These are phyloP conservation scores for Mycena galopus DNA, from an alignment of 768 basidiomycete genomes.

Conservation along the genomic window DNA sequence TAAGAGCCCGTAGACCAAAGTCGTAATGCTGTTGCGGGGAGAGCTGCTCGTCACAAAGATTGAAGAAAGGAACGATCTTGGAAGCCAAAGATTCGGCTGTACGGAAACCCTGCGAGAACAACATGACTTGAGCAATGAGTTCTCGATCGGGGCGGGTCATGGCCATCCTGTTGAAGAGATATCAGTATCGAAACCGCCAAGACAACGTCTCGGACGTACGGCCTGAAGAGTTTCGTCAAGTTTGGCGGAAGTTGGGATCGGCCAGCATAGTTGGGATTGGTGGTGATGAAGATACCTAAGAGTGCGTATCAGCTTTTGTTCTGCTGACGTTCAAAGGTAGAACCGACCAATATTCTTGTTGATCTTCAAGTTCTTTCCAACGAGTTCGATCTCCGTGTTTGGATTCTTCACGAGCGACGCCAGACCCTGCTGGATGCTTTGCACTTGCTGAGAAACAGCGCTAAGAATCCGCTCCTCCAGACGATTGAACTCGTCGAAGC, in stretches of 20 bases:
- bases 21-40: conserved; percentile 99
- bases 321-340: background rate
- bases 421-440: conserved; percentile 97
- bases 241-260: conserved; percentile 92
- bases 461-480: conserved; percentile 97
- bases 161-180: conserved; percentile 78
- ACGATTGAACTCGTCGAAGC: conserved; percentile 98
- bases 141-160: conserved; percentile 99
- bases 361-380: conserved; percentile 93
- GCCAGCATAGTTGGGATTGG: conserved; percentile 98
- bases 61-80: conserved; percentile 99
- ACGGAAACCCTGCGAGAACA: conserved; percentile 99
- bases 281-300: conserved; percentile 96
- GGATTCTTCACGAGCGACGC: conserved; percentile 87
- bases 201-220: conserved; percentile 63
- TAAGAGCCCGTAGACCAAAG: conserved; percentile 97
- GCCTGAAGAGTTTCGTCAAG: conserved; percentile 92
- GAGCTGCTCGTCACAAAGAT: conserved; percentile 96
- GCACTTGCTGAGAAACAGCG: conserved; percentile 98
- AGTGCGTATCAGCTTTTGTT: conserved; percentile 16
- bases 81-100: conserved; percentile 97
- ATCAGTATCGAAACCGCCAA: conserved; percentile 8
- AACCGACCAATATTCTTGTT: conserved; percentile 89
- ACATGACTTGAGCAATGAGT: conserved; percentile 98
- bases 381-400: conserved; percentile 92